A percentile compares a stretch with the other conserved stretches of the same genome.
These are phyloP conservation scores for Globisporangium nagaii DNA, from an alignment of 352 stramenopile species.

Conservation along the genomic window DNA sequence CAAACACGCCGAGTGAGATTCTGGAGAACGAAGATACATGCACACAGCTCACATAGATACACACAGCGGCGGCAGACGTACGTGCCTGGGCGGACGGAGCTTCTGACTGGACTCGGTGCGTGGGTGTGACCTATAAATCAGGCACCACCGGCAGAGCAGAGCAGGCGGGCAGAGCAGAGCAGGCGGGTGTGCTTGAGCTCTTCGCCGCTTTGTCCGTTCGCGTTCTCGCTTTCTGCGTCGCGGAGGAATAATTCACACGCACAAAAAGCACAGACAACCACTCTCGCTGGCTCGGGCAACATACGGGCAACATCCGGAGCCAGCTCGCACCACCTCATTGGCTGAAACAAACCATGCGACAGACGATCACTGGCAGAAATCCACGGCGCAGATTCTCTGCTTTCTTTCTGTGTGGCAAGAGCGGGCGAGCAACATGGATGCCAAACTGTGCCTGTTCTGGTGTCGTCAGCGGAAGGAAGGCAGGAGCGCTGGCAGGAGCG, in stretches of 20 bases:
- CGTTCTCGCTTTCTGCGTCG: slow-evolving; percentile 10
- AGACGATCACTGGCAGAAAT: slow-evolving; percentile 1
- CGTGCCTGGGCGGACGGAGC: neutral
- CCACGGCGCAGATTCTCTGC: neutral
- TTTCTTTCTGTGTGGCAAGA: too few species aligned
- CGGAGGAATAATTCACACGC: too few species aligned
- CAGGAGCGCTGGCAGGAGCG: too few species aligned
- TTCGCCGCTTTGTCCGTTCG: slow-evolving; percentile 11
- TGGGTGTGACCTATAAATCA: slow-evolving; percentile 6
- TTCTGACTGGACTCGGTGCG: neutral
- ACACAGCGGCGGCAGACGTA: too few species aligned
- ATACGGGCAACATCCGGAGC: neutral
- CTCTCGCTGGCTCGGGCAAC: neutral
- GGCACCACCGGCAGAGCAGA: neutral
- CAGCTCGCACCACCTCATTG: neutral
- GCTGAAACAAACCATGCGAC: slow-evolving; percentile 7
- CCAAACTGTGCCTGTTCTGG: neutral
- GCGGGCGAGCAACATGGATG: too few species aligned
- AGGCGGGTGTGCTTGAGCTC: neutral
- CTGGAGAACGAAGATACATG: too few species aligned
- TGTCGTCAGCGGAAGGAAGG: too few species aligned
- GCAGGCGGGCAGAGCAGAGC: neutral
- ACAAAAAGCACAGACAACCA: too few species aligned
- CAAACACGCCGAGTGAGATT: too few species aligned
- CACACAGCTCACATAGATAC: neutral